Evolutionary conservation across 2,329 filamentous ascomycete genomes (phyloP).

Genomic region (Dendryphion nanum): DNA sequence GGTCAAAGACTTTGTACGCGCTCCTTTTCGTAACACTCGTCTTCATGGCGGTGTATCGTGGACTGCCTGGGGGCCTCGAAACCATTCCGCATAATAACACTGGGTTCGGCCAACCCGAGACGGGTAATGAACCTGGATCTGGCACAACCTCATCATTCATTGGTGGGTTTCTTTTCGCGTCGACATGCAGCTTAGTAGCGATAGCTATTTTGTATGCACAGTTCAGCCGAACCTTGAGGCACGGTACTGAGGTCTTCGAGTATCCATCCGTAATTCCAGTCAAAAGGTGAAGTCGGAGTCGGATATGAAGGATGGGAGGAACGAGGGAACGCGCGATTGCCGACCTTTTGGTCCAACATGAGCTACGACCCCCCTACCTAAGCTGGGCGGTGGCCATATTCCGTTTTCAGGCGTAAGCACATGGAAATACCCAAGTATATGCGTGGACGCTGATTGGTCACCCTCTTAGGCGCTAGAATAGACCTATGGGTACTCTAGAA

Average conservation of each 20-base stretch:
- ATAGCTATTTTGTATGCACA: neutral
- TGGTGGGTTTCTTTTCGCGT: neutral
- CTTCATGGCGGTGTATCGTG: neutral
- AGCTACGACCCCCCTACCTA: no score
- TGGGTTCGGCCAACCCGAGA: neutral
- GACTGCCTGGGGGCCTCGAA: neutral
- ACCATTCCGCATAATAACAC: neutral
- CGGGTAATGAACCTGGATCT: neutral
- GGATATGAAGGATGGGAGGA: no score
- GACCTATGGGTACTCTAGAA: no score
- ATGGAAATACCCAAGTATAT: no score
- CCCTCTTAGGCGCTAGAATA: no score
- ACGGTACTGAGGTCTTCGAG: neutral
- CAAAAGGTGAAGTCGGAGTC: neutral
- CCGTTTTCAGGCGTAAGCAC: no score
- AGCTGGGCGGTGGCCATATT: no score
- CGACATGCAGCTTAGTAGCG: neutral
- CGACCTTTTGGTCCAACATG: no score
- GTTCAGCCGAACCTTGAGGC: neutral
- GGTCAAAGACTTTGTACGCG: neutral
- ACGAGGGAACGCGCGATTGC: no score
- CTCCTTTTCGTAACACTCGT: neutral
- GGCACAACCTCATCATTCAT: neutral
- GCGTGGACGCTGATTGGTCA: no score
- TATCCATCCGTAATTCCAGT: neutral